Base-by-base conservation (phyloP, 2,329 filamentous ascomycete genomes). In the Rhexocercosporidium sp. region DNA sequence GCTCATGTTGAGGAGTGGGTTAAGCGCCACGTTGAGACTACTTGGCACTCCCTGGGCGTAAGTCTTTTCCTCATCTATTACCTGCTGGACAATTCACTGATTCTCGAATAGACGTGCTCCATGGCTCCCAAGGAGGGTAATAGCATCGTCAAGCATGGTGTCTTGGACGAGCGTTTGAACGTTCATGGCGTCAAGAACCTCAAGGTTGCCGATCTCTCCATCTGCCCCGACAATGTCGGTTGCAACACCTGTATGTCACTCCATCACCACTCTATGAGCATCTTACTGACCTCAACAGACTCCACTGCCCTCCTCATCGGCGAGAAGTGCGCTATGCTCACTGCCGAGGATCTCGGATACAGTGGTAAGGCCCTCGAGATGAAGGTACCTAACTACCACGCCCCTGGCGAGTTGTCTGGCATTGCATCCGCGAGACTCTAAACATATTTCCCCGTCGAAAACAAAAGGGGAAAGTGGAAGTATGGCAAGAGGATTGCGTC, bases 311-410 rank as follows among this genome's bases (percentile, higher is more conserved):
- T 83, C 47, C 76, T 79, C 29, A 77, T 81, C 44, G 79, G 80
- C 1, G 80, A 81, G 71, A 79, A 79, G 71, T 79, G 78, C 27
- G 78, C 80, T 46, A 74, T 79, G 65, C 75, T 81, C 14, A 76
- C 81, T n/a, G 77, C 77, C 47, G 75, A 78, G 67, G 80, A 81
- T 69, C 68, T 82, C 39, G 80, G 80, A 1, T 75, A 76, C 41
- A 92, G 92, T 34, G 74, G 82, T 83, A 70, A 66, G 34, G 91
- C 89, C 11, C 82, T 95, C 69, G 89, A 93, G 49, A 95, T 95
- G 92, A 91, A 88, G 80, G 90, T 90, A 3, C 88, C 88, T 1
- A 83, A 81, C 11, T 90, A 90, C 75, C 79, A 89, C 68, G 87
- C 85, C 0, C 87, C 84, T 0, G 84, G 83, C 5, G 84, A 86